phyloP scores from a whole-genome alignment of 768 basidiomycete genomes.

The Serendipita sp. region DNA sequence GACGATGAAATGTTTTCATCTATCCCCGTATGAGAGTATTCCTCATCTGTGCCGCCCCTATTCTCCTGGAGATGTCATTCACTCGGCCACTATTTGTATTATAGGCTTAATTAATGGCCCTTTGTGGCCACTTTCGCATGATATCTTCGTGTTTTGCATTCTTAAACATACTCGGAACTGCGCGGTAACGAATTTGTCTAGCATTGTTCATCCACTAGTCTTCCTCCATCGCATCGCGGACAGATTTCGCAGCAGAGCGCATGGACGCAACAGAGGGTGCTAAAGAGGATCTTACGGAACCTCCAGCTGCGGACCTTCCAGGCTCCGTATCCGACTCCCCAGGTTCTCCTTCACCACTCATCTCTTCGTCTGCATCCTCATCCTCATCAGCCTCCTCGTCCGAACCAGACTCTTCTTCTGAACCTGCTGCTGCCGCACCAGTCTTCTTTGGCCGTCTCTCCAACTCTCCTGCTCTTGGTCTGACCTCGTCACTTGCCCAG shows the following conservation, averaged over 20 bases:
- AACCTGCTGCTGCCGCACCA: constrained; percentile 16
- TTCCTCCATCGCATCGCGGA: constrained; percentile 1
- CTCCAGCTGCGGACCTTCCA: neutral
- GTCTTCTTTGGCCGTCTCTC: constrained; percentile 72
- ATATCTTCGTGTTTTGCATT: neutral
- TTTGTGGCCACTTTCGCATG: neutral
- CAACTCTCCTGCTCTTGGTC: constrained; percentile 70
- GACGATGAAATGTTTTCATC: neutral
- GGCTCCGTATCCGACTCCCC: neutral
- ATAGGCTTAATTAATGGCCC: neutral
- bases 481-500: constrained; percentile 81
- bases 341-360: constrained; percentile 2
- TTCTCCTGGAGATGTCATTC: neutral
- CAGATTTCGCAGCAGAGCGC: constrained; percentile 3
- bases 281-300: neutral
- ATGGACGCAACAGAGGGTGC: constrained; percentile 3
- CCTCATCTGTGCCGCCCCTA: neutral
- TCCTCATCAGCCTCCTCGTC: constrained; percentile 9
- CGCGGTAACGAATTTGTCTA: too few species aligned
- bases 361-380: constrained; percentile 9
- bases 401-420: constrained; percentile 8
- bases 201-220: neutral
- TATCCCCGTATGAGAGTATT: neutral
- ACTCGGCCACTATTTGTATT: neutral
- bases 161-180: neutral